Percentiles rank a stretch among this genome's conserved stretches.
phyloP scores from a whole-genome alignment of 495 filamentous ascomycete genomes.

The Jackrogersella multiformis region DNA sequence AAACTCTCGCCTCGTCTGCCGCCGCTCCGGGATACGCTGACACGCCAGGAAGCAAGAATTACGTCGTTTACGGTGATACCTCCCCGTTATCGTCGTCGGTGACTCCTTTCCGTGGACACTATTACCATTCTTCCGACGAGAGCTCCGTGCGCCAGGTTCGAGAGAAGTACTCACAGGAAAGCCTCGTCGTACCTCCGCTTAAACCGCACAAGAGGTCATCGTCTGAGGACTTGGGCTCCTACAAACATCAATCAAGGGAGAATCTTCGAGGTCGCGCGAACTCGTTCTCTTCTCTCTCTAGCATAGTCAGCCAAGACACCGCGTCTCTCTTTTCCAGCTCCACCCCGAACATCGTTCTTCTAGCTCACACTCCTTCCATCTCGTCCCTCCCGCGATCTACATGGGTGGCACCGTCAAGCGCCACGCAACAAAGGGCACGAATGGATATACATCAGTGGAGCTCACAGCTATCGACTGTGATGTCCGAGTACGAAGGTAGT shows the following conservation, averaged over 20 bases:
- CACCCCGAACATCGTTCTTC: slow-evolving; percentile 40
- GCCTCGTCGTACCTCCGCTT: slow-evolving; percentile 61
- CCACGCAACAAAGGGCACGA: slow-evolving; percentile 30
- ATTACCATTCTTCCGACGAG: slow-evolving; percentile 39
- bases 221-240: slow-evolving; percentile 58
- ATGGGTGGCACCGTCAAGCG: slow-evolving; percentile 34
- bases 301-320: slow-evolving; percentile 57
- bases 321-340: slow-evolving; percentile 44
- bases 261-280: slow-evolving; percentile 56
- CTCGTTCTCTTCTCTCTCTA: slow-evolving; percentile 61
- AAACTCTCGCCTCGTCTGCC: slow-evolving; percentile 39
- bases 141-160: slow-evolving; percentile 44
- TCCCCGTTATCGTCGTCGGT: slow-evolving; percentile 52
- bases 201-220: slow-evolving; percentile 54
- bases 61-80: slow-evolving; percentile 55
- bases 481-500: slow-evolving; percentile 69
- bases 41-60: slow-evolving; percentile 52
- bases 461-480: slow-evolving; percentile 77
- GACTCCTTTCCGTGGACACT: slow-evolving; percentile 31
- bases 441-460: slow-evolving; percentile 69
- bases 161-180: slow-evolving; percentile 64
- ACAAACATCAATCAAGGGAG: slow-evolving; percentile 59
- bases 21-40: slow-evolving; percentile 25
- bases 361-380: slow-evolving; percentile 39
- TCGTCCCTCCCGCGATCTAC: slow-evolving; percentile 43